A percentile compares a stretch with the other conserved stretches of the same genome.
Evolutionary conservation across 2,329 filamentous ascomycete genomes (phyloP).

Genomic region (Stagonosporopsis cucurbitacearum): DNA sequence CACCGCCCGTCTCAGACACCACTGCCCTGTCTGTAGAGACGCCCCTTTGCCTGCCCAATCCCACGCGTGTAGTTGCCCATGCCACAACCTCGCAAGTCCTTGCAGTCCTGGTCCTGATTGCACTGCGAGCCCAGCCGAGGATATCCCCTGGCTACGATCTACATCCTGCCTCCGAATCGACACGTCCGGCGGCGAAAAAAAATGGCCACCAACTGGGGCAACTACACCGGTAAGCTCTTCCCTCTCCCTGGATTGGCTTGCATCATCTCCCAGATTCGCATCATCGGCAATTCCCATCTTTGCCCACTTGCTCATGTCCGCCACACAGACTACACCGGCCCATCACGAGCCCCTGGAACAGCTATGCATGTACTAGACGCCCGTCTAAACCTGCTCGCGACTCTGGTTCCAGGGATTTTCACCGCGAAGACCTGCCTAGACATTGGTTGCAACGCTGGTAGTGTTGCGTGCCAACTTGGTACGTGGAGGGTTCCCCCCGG

Average conservation of each 20-base stretch:
- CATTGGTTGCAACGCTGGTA: conserved; percentile 50
- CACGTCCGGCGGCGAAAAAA: conserved; percentile 30
- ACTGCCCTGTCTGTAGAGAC: conserved; percentile 23
- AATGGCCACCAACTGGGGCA: conserved; percentile 44
- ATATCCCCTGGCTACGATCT: conserved; percentile 32
- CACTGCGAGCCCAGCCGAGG: conserved; percentile 19
- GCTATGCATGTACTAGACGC: conserved; percentile 48
- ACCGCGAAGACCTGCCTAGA: conserved; percentile 47
- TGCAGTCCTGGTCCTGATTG: neutral
- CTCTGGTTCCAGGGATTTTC: conserved; percentile 45
- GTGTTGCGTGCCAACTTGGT: conserved; percentile 49
- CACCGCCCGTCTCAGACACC: conserved; percentile 24
- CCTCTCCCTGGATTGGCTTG: conserved; percentile 6
- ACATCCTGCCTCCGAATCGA: conserved; percentile 20
- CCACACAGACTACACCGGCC: conserved; percentile 47
- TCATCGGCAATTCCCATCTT: conserved; percentile 27
- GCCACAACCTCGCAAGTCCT: conserved; percentile 3
- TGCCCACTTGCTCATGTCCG: conserved; percentile 18
- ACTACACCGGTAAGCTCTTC: conserved; percentile 38
- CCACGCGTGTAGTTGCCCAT: conserved; percentile 7
- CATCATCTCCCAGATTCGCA: neutral
- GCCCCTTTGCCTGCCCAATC: conserved; percentile 19
- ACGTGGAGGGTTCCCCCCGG: conserved; percentile 37
- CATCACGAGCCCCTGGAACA: conserved; percentile 43
- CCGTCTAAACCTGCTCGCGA: conserved; percentile 43